Percentiles rank a stretch among this genome's conserved stretches.
These are phyloP conservation scores for Bipolaris cookei DNA, from an alignment of 2,329 filamentous ascomycete genomes.

Conservation along the genomic window DNA sequence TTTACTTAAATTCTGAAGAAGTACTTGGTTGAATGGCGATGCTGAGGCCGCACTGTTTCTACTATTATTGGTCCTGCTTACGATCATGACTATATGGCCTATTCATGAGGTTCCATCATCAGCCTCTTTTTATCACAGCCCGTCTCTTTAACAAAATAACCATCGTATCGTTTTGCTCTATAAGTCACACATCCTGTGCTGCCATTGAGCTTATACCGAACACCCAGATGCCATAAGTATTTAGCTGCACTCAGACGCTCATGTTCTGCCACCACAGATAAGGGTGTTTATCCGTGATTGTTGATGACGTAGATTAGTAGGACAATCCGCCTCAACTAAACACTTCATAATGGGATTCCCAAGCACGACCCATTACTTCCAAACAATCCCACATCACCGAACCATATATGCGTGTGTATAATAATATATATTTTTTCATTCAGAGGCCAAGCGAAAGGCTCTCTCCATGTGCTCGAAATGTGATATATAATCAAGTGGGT, in stretches of 20 bases:
- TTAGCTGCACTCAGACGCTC: neutral
- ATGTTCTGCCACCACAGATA: neutral
- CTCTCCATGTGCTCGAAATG: neutral
- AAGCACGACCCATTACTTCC: neutral
- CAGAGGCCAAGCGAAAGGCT: neutral
- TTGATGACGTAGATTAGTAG: neutral
- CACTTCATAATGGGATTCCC: neutral
- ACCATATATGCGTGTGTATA: neutral
- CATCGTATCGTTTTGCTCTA: neutral
- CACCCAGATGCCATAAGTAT: neutral
- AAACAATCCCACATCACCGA: too few relatives aligned
- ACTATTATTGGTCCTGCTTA: neutral
- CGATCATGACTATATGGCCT: neutral
- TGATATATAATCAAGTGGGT: slow-evolving; percentile 1
- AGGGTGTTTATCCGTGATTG: neutral
- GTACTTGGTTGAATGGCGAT: neutral
- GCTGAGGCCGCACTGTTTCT: neutral
- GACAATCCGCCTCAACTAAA: neutral
- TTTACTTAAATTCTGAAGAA: neutral
- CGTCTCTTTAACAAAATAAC: neutral
- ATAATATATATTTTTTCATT: neutral
- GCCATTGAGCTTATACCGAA: too few relatives aligned
- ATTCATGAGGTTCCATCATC: neutral
- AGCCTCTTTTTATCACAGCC: neutral
- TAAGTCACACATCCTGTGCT: neutral